Base-by-base conservation (phyloP, 169 alveolate species). In the Theileria parva region DNA sequence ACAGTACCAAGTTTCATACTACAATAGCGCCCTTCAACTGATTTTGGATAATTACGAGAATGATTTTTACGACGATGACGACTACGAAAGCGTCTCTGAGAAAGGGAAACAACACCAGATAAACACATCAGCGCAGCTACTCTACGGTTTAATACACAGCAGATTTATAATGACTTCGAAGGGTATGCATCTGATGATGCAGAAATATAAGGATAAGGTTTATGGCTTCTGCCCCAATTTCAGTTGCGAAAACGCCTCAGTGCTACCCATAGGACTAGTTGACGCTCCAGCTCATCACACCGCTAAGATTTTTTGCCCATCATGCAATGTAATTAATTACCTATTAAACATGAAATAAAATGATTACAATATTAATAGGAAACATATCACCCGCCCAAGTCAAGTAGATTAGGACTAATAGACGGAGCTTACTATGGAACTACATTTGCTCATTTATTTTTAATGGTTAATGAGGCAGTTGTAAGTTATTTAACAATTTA, bases 381-480 rank as follows among this genome's bases (percentile, higher is more conserved):
- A 74, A 83, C 91, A 21, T 93, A 86, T 63, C 90, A 93, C 57
- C 95, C 95, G 2, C 92, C 93, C 59, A 93, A 93, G 77, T 80
- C 86, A 51, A 72, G 90, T 61, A 80, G 94, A 61, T 79, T 92
- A 69, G 74, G 92, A 21, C 76, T 88, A 48, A 81, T 96, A 50
- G 99, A 96, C 84, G 99, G 99, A 23, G 96, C 98, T 17, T 96
- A 79, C 83, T 96, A 92, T 73, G 99, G 99, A 8, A 95, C 97
- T 2, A 90, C 96, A 34, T 93, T 96, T 72, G 96, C 98, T 5
- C 97, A 93, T 30, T 81, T 94, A 30, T 95, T 96, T 63, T 59
- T 85, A 32, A 85, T 85, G 91, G 85, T 77, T 25, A 80, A 85
- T 66, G 87, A 85, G 48, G 30, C 83, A 5, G 50, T 85, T 12